phyloP scores from a whole-genome alignment of 495 filamentous ascomycete genomes.

The Xylaria castorea region DNA sequence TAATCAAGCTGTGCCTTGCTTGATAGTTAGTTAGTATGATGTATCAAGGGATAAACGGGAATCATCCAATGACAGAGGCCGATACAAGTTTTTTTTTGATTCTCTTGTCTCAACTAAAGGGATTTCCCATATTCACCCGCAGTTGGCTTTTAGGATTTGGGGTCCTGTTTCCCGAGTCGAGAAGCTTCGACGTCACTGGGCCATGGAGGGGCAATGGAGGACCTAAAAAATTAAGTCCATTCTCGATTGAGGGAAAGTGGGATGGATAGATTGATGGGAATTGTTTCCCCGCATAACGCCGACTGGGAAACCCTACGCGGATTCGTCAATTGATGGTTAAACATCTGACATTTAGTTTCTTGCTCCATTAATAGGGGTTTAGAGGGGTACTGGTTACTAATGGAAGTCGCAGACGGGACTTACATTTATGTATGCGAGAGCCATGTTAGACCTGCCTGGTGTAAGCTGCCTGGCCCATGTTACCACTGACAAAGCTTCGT shows the following conservation, averaged over 20 bases:
- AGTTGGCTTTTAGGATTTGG: background rate
- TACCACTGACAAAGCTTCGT: constrained; percentile 10
- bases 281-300: constrained; percentile 7
- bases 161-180: background rate
- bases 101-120: background rate
- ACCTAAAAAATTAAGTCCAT: background rate
- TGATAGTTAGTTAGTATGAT: too few relatives aligned
- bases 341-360: background rate
- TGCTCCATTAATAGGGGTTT: background rate
- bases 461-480: background rate
- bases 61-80: background rate
- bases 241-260: constrained; percentile 16
- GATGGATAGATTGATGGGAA: constrained; percentile 4
- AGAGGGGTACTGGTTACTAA: background rate
- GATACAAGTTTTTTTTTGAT: background rate
- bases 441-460: background rate
- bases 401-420: background rate
- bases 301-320: background rate
- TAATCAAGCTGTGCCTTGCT: too few relatives aligned
- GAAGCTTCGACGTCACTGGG: constrained; percentile 30
- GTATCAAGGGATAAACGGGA: background rate
- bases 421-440: background rate
- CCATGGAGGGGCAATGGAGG: constrained; percentile 4
- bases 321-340: background rate
- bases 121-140: background rate